phyloP scores from a whole-genome alignment of 768 basidiomycete species.

The Ramaria rubella region DNA sequence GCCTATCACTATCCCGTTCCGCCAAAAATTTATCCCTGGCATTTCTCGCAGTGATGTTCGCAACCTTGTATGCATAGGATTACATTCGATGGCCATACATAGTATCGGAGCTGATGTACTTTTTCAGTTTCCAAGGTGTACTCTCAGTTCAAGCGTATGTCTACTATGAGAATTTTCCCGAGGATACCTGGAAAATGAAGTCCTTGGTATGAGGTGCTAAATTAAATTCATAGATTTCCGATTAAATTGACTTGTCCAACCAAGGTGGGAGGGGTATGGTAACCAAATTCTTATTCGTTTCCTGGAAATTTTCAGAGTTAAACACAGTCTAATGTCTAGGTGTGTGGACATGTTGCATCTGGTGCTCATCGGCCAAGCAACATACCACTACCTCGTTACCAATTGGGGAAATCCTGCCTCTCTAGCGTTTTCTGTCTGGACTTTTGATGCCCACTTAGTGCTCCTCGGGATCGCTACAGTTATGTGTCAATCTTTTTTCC shows the following conservation, averaged over 20 bases:
- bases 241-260: not conserved
- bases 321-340: not conserved
- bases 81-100: not conserved
- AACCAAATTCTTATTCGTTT: not conserved
- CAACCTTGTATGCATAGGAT: constrained; percentile 1
- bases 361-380: not conserved
- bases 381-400: constrained; percentile 5
- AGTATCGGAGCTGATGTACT: not conserved
- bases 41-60: not conserved
- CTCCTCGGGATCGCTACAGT: not conserved
- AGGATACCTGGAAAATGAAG: not conserved
- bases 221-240: not conserved
- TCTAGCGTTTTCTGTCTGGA: constrained; percentile 1
- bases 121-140: constrained; percentile 2
- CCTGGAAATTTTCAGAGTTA: too few species aligned
- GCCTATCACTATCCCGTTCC: not conserved
- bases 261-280: not conserved
- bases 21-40: not conserved
- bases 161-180: constrained; percentile 5
- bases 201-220: not conserved
- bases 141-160: constrained; percentile 9
- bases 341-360: constrained; percentile 2
- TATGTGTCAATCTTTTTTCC: constrained; percentile 3
- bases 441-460: not conserved
- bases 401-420: not conserved